Conservation (phyloP, 805 yeast genomes). For the Grigorovia humatica region DNA sequence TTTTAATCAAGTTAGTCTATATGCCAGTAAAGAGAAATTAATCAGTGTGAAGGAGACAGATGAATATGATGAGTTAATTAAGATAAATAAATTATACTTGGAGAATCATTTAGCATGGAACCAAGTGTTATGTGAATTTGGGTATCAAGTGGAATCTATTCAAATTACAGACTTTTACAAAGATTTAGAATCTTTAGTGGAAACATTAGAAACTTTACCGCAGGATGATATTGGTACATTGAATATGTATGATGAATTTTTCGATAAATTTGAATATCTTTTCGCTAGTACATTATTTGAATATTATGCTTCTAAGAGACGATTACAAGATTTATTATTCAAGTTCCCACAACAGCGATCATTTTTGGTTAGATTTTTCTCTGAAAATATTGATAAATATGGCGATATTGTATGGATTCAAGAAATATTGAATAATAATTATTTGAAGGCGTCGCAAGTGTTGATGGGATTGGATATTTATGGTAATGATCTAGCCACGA, state of each 20-base stretch:
- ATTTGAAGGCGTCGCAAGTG: slow-evolving; percentile 38
- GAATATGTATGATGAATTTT: slow-evolving; percentile 37
- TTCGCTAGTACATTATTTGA: slow-evolving; percentile 60
- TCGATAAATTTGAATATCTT: slow-evolving; percentile 50
- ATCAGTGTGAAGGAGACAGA: slow-evolving; percentile 12
- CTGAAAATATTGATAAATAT: slow-evolving; percentile 33
- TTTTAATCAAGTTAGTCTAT: slow-evolving; percentile 27
- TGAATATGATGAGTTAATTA: slow-evolving; percentile 7
- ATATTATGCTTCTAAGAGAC: slow-evolving; percentile 43
- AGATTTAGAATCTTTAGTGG: slow-evolving; percentile 58
- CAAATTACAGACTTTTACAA: slow-evolving; percentile 52
- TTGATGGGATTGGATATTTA: slow-evolving; percentile 35
- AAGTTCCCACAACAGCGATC: slow-evolving; percentile 45
- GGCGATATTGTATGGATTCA: slow-evolving; percentile 64
- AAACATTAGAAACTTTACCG: slow-evolving; percentile 30
- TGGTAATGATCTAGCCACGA: slow-evolving; percentile 35
- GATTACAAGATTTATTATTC: slow-evolving; percentile 43
- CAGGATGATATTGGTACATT: slow-evolving; percentile 30
- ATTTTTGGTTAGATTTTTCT: slow-evolving; percentile 44
- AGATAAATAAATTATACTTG: slow-evolving; percentile 21
- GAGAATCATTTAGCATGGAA: slow-evolving; percentile 44
- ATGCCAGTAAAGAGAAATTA: slow-evolving; percentile 21
- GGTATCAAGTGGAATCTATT: slow-evolving; percentile 44
- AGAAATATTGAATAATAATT: slow-evolving; percentile 44
- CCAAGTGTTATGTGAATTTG: slow-evolving; percentile 39